A percentile compares a stretch with the other conserved stretches of the same genome.
Evolutionary conservation across 2,329 filamentous ascomycete genomes (phyloP).

Genomic region (Mycosphaerella arachidis): DNA sequence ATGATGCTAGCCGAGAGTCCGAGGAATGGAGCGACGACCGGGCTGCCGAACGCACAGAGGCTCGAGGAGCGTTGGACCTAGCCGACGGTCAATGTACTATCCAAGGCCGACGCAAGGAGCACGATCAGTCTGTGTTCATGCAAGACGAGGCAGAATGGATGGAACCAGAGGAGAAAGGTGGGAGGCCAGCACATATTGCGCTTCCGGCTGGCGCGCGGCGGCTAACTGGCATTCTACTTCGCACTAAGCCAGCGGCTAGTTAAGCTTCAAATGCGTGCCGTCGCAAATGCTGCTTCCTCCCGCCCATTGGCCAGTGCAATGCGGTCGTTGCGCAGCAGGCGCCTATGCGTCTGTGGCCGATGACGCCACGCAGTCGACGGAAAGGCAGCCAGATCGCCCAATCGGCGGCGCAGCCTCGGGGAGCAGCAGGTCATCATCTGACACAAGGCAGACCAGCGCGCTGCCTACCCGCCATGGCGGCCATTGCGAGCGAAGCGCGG

Average conservation of each 20-base stretch:
- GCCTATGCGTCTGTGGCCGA: conserved; percentile 2
- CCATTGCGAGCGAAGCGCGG: background rate
- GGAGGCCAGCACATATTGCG: conserved; percentile 15
- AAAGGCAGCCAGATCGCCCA: conserved; percentile 3
- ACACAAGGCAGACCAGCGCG: conserved; percentile 8
- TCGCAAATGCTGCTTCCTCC: conserved; percentile 5
- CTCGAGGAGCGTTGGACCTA: background rate
- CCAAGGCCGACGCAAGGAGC: conserved; percentile 13
- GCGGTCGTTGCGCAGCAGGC: background rate
- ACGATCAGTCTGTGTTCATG: conserved; percentile 4
- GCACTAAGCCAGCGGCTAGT: conserved; percentile 8
- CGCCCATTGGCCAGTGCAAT: background rate
- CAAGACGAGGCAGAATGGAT: conserved; percentile 9
- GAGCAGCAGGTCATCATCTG: conserved; percentile 1
- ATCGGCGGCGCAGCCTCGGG: conserved; percentile 1
- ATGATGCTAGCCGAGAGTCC: conserved; percentile 9
- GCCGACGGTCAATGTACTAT: background rate
- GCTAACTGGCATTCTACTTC: conserved; percentile 6
- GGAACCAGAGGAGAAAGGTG: conserved; percentile 17
- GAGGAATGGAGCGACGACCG: conserved; percentile 3
- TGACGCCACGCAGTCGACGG: conserved; percentile 5
- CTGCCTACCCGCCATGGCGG: background rate
- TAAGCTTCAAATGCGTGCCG: conserved; percentile 10
- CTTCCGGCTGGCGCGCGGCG: conserved; percentile 12
- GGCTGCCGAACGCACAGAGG: background rate